phyloP scores from a whole-genome alignment of 345 rosid genomes.

The Brassica cretica region DNA sequence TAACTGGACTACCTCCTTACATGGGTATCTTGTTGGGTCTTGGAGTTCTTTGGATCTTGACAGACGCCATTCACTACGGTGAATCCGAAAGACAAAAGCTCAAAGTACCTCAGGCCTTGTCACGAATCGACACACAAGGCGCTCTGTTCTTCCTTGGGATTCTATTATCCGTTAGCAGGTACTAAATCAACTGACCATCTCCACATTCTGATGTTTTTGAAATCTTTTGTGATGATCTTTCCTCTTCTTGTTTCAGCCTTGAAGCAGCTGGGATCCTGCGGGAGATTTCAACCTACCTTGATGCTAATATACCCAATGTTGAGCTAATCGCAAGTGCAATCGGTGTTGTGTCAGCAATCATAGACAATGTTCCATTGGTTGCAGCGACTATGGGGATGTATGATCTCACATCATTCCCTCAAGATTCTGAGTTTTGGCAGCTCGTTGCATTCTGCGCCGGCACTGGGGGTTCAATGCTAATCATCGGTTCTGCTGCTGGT shows the following conservation, averaged over 20 bases:
- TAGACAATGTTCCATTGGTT: slow-evolving; percentile 90
- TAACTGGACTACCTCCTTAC: slow-evolving; percentile 94
- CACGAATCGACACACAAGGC: slow-evolving; percentile 93
- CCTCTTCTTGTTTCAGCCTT: slow-evolving; percentile 48
- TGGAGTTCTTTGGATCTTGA: slow-evolving; percentile 95
- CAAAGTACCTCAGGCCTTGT: slow-evolving; percentile 94
- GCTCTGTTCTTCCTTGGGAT: slow-evolving; percentile 93
- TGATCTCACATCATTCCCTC: slow-evolving; percentile 77
- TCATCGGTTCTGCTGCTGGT: slow-evolving; percentile 96
- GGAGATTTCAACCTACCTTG: slow-evolving; percentile 87
- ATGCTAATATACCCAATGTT: slow-evolving; percentile 66
- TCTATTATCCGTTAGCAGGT: slow-evolving; percentile 92
- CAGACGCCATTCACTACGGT: slow-evolving; percentile 92
- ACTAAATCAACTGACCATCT: slow-evolving; percentile 20
- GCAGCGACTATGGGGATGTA: slow-evolving; percentile 99
- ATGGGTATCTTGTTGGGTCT: slow-evolving; percentile 95
- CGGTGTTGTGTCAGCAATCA: slow-evolving; percentile 82
- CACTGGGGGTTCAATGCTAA: slow-evolving; percentile 92
- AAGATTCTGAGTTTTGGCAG: slow-evolving; percentile 93
- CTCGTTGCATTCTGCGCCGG: slow-evolving; percentile 88
- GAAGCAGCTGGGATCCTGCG: slow-evolving; percentile 94
- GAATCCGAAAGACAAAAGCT: slow-evolving; percentile 87
- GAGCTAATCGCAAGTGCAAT: slow-evolving; percentile 87
- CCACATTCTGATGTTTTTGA: neutral
- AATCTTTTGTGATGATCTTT: neutral